Percentiles rank a stretch among this genome's conserved stretches.
These are phyloP conservation scores for Quercus tomentella DNA, from an alignment of 331 rosid species.

Conservation along the genomic window DNA sequence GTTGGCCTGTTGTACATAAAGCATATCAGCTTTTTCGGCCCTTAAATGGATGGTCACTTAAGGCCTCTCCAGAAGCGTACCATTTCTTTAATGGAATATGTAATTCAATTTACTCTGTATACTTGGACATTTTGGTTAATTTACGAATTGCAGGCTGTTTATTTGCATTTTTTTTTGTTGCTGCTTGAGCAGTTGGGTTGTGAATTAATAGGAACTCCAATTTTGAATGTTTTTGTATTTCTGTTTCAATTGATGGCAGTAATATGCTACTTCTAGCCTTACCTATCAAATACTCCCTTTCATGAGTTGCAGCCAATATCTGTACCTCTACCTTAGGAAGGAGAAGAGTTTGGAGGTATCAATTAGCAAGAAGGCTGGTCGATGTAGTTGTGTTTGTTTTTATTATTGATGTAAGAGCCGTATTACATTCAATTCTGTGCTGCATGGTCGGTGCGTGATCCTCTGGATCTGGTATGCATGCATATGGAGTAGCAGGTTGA, in stretches of 20 bases:
- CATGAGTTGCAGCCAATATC: neutral
- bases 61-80: conserved; percentile 39
- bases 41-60: conserved; percentile 39
- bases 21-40: conserved; percentile 62
- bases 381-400: no score
- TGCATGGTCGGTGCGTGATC: no score
- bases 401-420: no score
- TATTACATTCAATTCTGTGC: no score
- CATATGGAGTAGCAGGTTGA: no score
- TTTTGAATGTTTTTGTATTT: neutral
- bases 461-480: no score
- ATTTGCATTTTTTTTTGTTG: neutral
- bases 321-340: neutral
- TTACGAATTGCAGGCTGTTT: conserved; percentile 33
- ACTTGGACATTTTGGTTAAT: conserved; percentile 42
- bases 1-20: conserved; percentile 79
- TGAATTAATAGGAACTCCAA: neutral
- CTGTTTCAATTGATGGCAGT: neutral
- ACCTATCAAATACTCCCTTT: neutral
- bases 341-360: neutral
- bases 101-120: conserved; percentile 45
- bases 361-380: neutral
- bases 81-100: conserved; percentile 49
- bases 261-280: neutral
- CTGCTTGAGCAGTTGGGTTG: neutral